Evolutionary conservation across 306 rosid genomes (phyloP), one percentile per base, ranked within the genome.

Genomic region (Gillenia trifoliata): DNA sequence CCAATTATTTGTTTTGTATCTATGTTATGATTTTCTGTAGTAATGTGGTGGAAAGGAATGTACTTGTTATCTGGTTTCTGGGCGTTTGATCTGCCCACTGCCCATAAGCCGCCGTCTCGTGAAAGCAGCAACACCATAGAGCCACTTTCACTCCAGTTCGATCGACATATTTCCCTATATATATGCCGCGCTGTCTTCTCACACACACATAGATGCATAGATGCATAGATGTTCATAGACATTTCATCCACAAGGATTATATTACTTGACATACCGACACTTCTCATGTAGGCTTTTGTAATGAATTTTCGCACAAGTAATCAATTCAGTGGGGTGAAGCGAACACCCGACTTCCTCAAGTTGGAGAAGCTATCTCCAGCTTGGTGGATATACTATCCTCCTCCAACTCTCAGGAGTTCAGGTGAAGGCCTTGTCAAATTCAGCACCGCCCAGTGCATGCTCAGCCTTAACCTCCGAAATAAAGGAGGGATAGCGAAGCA

Each of bases 401-500:
- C 70, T 87, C 91, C 71, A 87, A 89, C 80, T 91, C 83, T 83
- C 69, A 91, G 26, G 74, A 91, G 97, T 81, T 85, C 83, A 0
- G 95, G 92, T 66, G 92, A 92, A 80, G 1, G 59, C 1, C 0
- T 64, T 25, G 85, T 87, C 92, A 38, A 41, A 52, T 86, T 86
- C 92, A n/a, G 91, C 92, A 80, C n/a, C n/a, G n/a, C 97, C 95
- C 50, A 89, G 83, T 8, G 89, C 1, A 2, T n/a, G 90, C 56
- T 72, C 91, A 81, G 70, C 79, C 72, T 85, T 87, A 66, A 80
- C 82, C 74, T 70, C 95, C 85, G 86, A 78, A 83, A 28, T 11
- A 49, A 34, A 69, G 10, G 60, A 49, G 10, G 61, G 33, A 15
- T 29, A 2, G 25, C 45, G 3, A 4, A 11, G 20, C 6, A 5